phyloP scores from a whole-genome alignment of 257 asterid genomes.

The Solanum neorickii region DNA sequence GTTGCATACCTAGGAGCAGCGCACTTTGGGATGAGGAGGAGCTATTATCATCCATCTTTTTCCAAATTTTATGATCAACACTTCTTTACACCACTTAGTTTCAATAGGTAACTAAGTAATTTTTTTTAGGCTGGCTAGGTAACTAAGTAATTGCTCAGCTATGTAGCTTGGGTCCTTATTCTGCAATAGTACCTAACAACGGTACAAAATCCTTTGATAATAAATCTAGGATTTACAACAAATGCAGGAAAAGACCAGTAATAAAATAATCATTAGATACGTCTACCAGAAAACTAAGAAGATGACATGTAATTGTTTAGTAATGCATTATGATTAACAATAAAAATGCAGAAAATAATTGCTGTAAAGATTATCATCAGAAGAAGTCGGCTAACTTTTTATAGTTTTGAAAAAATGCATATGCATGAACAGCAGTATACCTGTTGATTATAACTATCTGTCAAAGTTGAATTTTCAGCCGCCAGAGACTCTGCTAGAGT shows the following conservation, averaged over 20 bases:
- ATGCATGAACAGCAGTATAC: slow-evolving; percentile 12
- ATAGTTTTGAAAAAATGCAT: background rate
- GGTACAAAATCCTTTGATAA: background rate
- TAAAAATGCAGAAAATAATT: background rate
- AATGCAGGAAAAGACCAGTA: background rate
- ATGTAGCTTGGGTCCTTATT: background rate
- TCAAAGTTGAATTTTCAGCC: slow-evolving; percentile 88
- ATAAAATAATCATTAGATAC: background rate
- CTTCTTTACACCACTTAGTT: background rate
- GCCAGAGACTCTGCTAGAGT: slow-evolving; percentile 85
- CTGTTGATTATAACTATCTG: slow-evolving; percentile 90
- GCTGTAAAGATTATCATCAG: background rate
- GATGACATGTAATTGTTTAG: background rate
- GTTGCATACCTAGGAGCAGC: background rate
- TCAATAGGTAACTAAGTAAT: background rate
- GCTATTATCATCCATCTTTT: background rate
- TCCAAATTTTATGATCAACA: background rate
- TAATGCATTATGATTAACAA: background rate
- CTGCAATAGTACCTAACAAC: background rate
- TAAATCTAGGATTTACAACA: background rate
- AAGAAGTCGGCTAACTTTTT: background rate
- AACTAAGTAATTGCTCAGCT: background rate
- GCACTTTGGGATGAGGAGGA: background rate
- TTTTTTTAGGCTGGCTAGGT: background rate
- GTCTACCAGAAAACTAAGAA: background rate